Conservation (phyloP, 179 eudicot genomes). For the Gypsophila paniculata region DNA sequence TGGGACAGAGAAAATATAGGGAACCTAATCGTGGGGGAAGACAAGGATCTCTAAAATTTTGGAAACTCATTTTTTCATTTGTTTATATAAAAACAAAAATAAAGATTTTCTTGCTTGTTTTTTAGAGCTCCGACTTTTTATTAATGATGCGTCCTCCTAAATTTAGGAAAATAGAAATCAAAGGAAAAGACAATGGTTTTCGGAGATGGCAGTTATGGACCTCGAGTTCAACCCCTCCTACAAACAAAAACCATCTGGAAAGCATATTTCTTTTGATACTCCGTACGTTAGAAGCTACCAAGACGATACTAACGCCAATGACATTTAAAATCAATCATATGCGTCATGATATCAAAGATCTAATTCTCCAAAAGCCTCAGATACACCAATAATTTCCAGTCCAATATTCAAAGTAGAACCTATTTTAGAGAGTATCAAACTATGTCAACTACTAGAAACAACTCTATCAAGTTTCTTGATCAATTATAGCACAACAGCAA, state of each 20-base stretch:
- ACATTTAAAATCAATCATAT: too few species aligned
- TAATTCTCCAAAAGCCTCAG: too few species aligned
- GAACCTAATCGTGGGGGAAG: constrained; percentile 36
- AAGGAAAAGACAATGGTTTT: background rate
- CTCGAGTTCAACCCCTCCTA: constrained; percentile 15
- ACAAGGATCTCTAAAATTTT: constrained; percentile 44
- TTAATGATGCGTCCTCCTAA: constrained; percentile 14
- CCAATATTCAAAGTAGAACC: too few species aligned
- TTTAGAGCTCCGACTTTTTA: background rate
- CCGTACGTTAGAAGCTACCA: too few species aligned
- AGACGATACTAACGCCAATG: too few species aligned
- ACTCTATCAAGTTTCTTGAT: background rate
- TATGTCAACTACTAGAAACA: background rate
- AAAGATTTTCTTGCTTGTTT: constrained; percentile 13
- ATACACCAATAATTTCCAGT: too few species aligned
- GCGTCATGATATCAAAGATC: too few species aligned
- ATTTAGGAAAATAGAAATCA: constrained; percentile 9
- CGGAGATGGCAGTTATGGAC: background rate
- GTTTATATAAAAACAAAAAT: background rate
- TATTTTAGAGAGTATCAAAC: too few species aligned
- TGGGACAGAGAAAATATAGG: constrained; percentile 32
- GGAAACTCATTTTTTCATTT: constrained; percentile 16
- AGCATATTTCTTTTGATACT: background rate
- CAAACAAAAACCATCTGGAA: constrained; percentile 10
- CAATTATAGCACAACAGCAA: background rate